Evolutionary conservation across 768 basidiomycete species (phyloP).

Genomic region (Vararia minispora): DNA sequence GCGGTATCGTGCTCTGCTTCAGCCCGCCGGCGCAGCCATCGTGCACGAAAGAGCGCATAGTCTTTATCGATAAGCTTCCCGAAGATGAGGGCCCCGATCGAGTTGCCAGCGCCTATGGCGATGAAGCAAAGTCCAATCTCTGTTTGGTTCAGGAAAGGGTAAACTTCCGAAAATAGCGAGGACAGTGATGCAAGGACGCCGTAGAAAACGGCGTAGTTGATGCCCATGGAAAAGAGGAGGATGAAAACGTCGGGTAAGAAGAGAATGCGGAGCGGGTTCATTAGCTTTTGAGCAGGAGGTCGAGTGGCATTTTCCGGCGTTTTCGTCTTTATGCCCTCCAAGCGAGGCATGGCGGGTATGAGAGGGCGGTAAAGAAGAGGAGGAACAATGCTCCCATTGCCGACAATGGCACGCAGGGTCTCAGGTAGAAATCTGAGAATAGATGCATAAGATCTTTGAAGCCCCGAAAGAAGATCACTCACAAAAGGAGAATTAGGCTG

Average conservation of each 20-base stretch:
- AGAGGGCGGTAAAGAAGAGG: constrained; percentile 20
- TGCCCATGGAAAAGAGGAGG: constrained; percentile 39
- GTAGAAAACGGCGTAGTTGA: constrained; percentile 45
- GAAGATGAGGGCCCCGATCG: constrained; percentile 39
- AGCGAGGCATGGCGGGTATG: constrained; percentile 20
- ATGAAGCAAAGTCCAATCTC: constrained; percentile 69
- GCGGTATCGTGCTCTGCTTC: constrained; percentile 17
- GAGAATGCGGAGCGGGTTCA: constrained; percentile 45
- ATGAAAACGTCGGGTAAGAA: constrained; percentile 40
- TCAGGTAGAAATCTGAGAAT: constrained; percentile 29
- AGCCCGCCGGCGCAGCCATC: too few relatives aligned
- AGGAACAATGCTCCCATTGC: constrained; percentile 27
- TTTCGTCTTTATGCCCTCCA: neutral
- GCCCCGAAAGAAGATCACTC: constrained; percentile 2
- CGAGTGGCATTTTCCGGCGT: too few relatives aligned
- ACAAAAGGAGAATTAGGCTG: constrained; percentile 25
- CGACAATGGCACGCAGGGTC: constrained; percentile 30
- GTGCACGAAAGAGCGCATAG: constrained; percentile 38
- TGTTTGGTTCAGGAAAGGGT: constrained; percentile 47
- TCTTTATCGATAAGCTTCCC: constrained; percentile 60
- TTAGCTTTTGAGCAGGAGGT: constrained; percentile 24
- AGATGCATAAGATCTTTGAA: neutral
- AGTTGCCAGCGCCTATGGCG: constrained; percentile 59
- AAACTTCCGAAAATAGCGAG: constrained; percentile 43
- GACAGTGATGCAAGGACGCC: constrained; percentile 47